phyloP scores from a whole-genome alignment of 371 early-diverging fungal species.

The Mortierella sp. region DNA sequence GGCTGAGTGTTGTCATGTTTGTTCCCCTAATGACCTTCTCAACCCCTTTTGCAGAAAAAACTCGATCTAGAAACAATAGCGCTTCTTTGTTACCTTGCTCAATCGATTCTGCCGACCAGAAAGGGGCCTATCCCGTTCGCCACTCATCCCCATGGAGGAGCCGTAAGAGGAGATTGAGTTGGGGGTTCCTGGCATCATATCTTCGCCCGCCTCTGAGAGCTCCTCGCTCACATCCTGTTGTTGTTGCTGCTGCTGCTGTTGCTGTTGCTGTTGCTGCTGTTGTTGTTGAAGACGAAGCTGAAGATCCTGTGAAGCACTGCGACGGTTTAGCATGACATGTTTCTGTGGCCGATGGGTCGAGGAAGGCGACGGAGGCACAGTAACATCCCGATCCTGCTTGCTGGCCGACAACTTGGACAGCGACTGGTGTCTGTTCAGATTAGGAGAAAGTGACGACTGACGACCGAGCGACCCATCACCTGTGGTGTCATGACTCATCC shows the following conservation, averaged over 20 bases:
- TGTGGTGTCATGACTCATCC: neutral
- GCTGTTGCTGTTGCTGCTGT: constrained; percentile 4
- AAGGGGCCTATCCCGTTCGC: constrained; percentile 24
- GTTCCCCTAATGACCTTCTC: too few relatives aligned
- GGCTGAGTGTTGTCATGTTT: too few relatives aligned
- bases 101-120: constrained; percentile 23
- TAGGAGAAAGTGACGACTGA: constrained; percentile 27
- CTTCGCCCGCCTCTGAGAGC: constrained; percentile 38
- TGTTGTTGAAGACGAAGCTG: constrained; percentile 40
- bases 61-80: too few relatives aligned
- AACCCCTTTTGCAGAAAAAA: too few relatives aligned
- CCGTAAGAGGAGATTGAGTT: constrained; percentile 43
- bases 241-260: constrained; percentile 15
- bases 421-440: constrained; percentile 30
- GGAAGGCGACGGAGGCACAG: constrained; percentile 42
- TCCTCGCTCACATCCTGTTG: constrained; percentile 41
- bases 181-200: constrained; percentile 42
- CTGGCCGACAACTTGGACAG: constrained; percentile 25
- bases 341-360: constrained; percentile 35
- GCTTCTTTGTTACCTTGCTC: constrained; percentile 40
- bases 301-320: constrained; percentile 35
- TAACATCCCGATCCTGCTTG: constrained; percentile 22
- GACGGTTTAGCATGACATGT: constrained; percentile 52
- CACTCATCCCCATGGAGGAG: constrained; percentile 28
- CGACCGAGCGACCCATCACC: constrained; percentile 14